Base-by-base conservation (phyloP, 345 rosid genomes). In the Turnera subulata region DNA sequence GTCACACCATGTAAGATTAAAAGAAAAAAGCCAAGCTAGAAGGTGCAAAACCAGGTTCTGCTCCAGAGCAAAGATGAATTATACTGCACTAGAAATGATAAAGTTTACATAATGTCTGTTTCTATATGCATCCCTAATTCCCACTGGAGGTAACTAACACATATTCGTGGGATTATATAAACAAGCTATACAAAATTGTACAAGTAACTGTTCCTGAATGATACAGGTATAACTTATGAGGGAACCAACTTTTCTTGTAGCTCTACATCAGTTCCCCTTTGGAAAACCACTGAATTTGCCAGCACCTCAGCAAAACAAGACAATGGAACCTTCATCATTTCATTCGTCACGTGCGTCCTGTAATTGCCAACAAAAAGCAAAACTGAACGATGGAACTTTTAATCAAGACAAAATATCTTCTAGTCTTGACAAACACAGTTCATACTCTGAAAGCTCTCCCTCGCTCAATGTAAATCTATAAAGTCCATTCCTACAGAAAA, bases 311-410 rank as follows among this genome's bases (percentile, higher is more conserved):
- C 9, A 18, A 4, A 42, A 11, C 12, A 42, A 33, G 9, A 21
- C 13, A 11, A 2, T 6, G 15, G 32, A 6, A 19, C 14, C 1
- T 42, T 11, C 60, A 45, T 35, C 53, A 32, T 44, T 32, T 20
- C 19, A 45, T 33, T 53, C 15, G 67, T 25, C 54, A 33, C 48
- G 5, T 17, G 14, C 50, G n/a, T 40, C 54, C 67, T 46, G 53
- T 33, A 44, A 53, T 20, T 44, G 15, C 47, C 46, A 25, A 33
- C 25, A 62, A 21, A 32, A 19, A 16, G 12, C n/a, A 0, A 42
- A 11, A 13, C 13, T 10, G 9, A 40, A 42, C 0, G 14, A 42
- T 42, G 45, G n/a, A n/a, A n/a, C n/a, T n/a, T n/a, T 29, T 29
- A 29, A 3, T 8, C 35, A 42, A 42, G 45, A 42, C 45, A 13